Conservation (phyloP, 495 filamentous ascomycete species). For the Xylaria sp. region DNA sequence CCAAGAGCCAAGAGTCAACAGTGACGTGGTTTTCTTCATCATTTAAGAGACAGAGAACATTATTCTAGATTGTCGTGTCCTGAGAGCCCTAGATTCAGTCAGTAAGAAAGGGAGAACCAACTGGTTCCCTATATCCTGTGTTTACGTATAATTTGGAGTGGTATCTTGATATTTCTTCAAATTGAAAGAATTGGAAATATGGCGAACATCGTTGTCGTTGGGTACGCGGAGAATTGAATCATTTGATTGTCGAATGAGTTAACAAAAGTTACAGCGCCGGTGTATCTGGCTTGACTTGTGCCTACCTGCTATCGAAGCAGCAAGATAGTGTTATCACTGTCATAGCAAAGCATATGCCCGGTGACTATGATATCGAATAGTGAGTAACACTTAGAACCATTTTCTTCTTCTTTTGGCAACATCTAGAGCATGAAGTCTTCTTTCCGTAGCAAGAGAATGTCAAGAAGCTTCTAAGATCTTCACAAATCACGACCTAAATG, state of each 20-base stretch:
- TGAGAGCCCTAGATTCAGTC: neutral
- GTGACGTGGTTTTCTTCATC: neutral
- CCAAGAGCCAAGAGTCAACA: neutral
- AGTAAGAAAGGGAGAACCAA: too few relatives aligned
- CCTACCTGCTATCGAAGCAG: constrained; percentile 78
- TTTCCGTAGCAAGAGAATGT: too few relatives aligned
- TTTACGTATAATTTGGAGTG: neutral
- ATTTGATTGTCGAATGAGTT: constrained; percentile 19
- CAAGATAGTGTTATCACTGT: constrained; percentile 74
- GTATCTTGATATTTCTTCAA: neutral
- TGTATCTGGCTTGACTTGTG: constrained; percentile 90
- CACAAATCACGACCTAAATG: too few relatives aligned
- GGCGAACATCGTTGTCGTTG: constrained; percentile 64
- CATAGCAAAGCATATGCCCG: constrained; percentile 95
- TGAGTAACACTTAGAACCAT: too few relatives aligned
- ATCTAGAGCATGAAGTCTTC: too few relatives aligned
- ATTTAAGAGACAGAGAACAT: neutral
- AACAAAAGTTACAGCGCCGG: constrained; percentile 70
- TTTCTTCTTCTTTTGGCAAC: too few relatives aligned
- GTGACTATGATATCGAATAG: constrained; percentile 97
- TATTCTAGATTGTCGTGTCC: neutral
- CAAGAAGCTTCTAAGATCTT: too few relatives aligned
- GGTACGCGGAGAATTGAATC: constrained; percentile 52
- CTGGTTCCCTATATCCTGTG: neutral
- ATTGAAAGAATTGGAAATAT: neutral